Evolutionary conservation across 2,329 filamentous ascomycete genomes (phyloP).

Genomic region (Paecilomyces variotii): DNA sequence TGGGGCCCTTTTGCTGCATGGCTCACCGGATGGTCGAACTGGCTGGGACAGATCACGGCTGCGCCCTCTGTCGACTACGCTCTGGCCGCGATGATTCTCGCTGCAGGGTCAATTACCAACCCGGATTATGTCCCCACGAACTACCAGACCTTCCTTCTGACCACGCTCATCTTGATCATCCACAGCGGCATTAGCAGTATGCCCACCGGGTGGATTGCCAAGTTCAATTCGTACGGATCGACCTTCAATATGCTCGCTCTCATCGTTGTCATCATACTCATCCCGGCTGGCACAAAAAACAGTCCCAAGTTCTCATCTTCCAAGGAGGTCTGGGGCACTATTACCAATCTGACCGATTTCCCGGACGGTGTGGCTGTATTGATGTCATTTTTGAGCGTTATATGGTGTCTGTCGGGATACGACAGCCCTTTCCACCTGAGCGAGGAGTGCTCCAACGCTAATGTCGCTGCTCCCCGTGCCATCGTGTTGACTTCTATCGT

Average conservation of each 20-base stretch:
- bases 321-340: constrained; percentile 55
- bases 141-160: constrained; percentile 63
- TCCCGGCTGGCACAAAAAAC: constrained; percentile 53
- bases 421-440: constrained; percentile 65
- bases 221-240: constrained; percentile 62
- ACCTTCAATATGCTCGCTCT: constrained; percentile 64
- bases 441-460: constrained; percentile 68
- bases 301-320: constrained; percentile 52
- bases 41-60: constrained; percentile 58
- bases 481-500: constrained; percentile 62
- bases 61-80: constrained; percentile 62
- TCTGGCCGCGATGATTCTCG: constrained; percentile 62
- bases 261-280: constrained; percentile 59
- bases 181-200: constrained; percentile 61
- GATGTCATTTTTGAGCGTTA: constrained; percentile 64
- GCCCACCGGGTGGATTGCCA: constrained; percentile 62
- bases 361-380: constrained; percentile 60
- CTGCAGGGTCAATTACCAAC: constrained; percentile 59
- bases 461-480: constrained; percentile 60
- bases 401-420: constrained; percentile 63
- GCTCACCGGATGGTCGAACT: constrained; percentile 65
- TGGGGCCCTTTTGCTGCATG: constrained; percentile 61
- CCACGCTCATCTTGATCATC: constrained; percentile 58
- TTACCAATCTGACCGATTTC: constrained; percentile 60
- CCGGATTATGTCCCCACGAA: constrained; percentile 56